Conservation (phyloP, 306 rosid species). For the Adenanthera pavonina region DNA sequence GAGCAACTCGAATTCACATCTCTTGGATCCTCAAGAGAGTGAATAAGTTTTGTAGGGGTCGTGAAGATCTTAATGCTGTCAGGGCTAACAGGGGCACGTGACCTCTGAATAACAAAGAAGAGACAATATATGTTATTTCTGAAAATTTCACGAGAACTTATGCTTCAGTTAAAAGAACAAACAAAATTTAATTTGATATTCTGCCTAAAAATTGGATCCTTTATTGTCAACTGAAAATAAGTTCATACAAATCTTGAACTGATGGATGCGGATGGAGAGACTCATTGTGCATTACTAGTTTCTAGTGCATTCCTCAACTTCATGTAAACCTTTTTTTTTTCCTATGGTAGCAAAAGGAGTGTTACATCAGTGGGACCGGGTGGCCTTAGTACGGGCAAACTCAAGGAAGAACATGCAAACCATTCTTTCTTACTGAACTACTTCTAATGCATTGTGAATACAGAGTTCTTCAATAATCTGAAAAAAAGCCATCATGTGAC, state of each 20-base stretch:
- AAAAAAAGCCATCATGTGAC: neutral
- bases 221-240: slow-evolving; percentile 4
- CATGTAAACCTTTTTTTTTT: neutral
- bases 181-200: slow-evolving; percentile 6
- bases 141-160: slow-evolving; percentile 4
- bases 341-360: neutral
- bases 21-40: slow-evolving; percentile 73
- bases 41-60: slow-evolving; percentile 80
- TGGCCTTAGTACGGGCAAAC: neutral
- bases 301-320: neutral
- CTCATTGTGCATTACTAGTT: neutral
- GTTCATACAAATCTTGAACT: slow-evolving; percentile 4
- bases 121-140: slow-evolving; percentile 9
- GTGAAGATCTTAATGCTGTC: slow-evolving; percentile 55
- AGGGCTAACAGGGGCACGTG: slow-evolving; percentile 43
- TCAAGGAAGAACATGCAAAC: neutral
- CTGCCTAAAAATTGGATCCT: slow-evolving; percentile 19
- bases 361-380: neutral
- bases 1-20: slow-evolving; percentile 52
- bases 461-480: neutral
- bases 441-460: neutral
- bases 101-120: slow-evolving; percentile 58
- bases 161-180: slow-evolving; percentile 27
- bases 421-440: neutral
- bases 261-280: slow-evolving; percentile 1